These are phyloP conservation scores for Nakazawaea ishiwadae DNA, from an alignment of 805 yeast species.

Conservation along the genomic window DNA sequence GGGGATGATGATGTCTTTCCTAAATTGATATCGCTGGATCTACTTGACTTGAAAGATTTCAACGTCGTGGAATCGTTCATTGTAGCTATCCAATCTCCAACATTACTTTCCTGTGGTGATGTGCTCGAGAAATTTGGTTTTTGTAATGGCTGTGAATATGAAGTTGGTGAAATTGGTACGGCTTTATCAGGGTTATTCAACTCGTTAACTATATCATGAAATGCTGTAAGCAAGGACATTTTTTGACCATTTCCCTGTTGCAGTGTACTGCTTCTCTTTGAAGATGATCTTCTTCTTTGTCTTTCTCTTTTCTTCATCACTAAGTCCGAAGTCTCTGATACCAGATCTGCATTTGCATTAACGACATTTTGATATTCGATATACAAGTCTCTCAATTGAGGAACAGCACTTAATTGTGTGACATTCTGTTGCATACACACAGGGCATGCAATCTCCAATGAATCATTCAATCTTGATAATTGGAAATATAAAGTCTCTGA, in stretches of 20 bases:
- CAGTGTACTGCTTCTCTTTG: conserved; percentile 14
- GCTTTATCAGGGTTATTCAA: conserved; percentile 16
- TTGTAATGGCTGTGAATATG: background rate
- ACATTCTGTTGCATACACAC: conserved; percentile 24
- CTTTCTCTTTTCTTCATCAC: conserved; percentile 1
- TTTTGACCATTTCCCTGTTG: conserved; percentile 10
- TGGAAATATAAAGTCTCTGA: conserved; percentile 26
- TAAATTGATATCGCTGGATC: conserved; percentile 8
- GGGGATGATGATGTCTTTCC: conserved; percentile 11
- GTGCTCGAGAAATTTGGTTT: conserved; percentile 3
- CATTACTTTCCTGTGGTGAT: conserved; percentile 14
- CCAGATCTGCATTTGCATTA: conserved; percentile 7
- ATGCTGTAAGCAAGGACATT: conserved; percentile 27
- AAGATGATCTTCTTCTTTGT: conserved; percentile 14
- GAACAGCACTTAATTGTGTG: conserved; percentile 26
- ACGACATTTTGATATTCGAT: conserved; percentile 2
- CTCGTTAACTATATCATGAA: conserved; percentile 30
- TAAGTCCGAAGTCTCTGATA: conserved; percentile 11
- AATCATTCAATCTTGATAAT: conserved; percentile 15
- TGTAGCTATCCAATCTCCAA: conserved; percentile 21
- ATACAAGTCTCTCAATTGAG: conserved; percentile 26
- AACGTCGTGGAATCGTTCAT: conserved; percentile 15
- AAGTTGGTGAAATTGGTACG: conserved; percentile 3
- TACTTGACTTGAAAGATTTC: conserved; percentile 10
- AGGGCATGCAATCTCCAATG: conserved; percentile 29